Conservation (phyloP, 208 protist genomes). For the Leishmania amazonensis region DNA sequence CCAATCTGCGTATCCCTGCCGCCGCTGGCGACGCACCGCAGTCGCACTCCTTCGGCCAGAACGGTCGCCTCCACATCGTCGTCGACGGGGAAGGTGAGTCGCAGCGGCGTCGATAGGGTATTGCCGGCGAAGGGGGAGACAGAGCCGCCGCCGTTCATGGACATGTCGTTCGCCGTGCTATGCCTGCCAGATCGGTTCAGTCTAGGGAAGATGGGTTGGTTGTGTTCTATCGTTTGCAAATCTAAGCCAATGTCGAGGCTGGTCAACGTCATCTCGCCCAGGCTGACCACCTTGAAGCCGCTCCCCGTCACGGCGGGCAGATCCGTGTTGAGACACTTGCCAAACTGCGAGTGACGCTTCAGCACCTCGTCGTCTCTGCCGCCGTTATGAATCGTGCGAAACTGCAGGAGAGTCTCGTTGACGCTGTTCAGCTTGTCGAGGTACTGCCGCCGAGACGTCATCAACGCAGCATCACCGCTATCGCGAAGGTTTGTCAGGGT, state of each 20-base stretch:
- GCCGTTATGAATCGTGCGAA: conserved; percentile 49
- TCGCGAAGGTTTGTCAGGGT: conserved; percentile 57
- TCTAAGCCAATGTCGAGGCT: conserved; percentile 64
- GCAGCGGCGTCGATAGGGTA: conserved; percentile 19
- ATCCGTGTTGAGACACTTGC: conserved; percentile 38
- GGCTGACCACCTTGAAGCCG: conserved; percentile 58
- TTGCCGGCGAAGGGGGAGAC: not conserved
- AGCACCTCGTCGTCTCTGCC: conserved; percentile 75
- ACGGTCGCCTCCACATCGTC: conserved; percentile 64
- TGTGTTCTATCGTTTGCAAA: conserved; percentile 35
- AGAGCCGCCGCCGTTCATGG: not conserved
- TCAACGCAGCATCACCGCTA: conserved; percentile 61
- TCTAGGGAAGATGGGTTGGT: not conserved
- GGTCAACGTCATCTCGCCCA: conserved; percentile 54
- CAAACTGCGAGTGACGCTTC: conserved; percentile 42
- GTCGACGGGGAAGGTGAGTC: conserved; percentile 67
- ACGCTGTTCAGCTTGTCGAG: conserved; percentile 59
- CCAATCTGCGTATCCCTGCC: conserved; percentile 62
- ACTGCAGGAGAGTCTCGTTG: conserved; percentile 54
- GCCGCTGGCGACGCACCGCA: conserved; percentile 58
- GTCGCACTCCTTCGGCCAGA: conserved; percentile 51
- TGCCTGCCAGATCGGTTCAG: conserved; percentile 1
- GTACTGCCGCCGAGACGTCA: conserved; percentile 41
- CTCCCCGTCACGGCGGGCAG: conserved; percentile 47
- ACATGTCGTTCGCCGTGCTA: conserved; percentile 4